A percentile compares a stretch with the other conserved stretches of the same genome.
Conservation (phyloP, 768 basidiomycete species). For the Hydnomerulius pinastri region DNA sequence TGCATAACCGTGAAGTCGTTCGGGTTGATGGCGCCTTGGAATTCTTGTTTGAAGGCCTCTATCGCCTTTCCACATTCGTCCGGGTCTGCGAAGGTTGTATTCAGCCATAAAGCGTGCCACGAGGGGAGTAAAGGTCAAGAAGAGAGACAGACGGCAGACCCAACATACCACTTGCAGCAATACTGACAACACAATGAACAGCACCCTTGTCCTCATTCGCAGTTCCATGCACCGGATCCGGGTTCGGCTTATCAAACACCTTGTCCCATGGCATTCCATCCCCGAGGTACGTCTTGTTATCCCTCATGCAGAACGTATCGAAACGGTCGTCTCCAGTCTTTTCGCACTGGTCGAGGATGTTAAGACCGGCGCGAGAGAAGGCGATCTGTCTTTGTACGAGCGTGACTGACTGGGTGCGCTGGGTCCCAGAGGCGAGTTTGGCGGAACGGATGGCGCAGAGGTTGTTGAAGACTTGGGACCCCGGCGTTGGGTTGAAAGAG, state of each 20-base stretch:
- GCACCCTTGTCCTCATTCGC: neutral
- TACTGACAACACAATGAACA: constrained; percentile 2
- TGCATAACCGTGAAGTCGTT: constrained; percentile 28
- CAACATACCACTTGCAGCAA: constrained; percentile 2
- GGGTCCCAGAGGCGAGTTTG: neutral
- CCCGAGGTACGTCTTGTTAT: constrained; percentile 2
- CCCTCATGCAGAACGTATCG: constrained; percentile 5
- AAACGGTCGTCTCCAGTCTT: constrained; percentile 5
- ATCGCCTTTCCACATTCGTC: neutral
- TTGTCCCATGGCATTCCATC: constrained; percentile 1
- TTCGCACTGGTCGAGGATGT: neutral
- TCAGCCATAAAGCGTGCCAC: neutral
- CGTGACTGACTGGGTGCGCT: neutral
- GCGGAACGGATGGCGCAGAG: neutral
- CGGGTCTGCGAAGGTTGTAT: neutral
- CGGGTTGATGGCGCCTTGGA: neutral
- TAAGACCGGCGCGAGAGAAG: constrained; percentile 6
- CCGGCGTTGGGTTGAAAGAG: constrained; percentile 1
- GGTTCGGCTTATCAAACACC: neutral
- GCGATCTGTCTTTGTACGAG: constrained; percentile 2
- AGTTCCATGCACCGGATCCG: neutral
- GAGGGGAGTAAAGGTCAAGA: neutral
- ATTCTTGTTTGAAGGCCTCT: neutral
- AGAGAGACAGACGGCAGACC: neutral
- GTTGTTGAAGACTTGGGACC: neutral